Conservation (phyloP, 1,284 basidiomycete species). For the Heterobasidion occidentale region DNA sequence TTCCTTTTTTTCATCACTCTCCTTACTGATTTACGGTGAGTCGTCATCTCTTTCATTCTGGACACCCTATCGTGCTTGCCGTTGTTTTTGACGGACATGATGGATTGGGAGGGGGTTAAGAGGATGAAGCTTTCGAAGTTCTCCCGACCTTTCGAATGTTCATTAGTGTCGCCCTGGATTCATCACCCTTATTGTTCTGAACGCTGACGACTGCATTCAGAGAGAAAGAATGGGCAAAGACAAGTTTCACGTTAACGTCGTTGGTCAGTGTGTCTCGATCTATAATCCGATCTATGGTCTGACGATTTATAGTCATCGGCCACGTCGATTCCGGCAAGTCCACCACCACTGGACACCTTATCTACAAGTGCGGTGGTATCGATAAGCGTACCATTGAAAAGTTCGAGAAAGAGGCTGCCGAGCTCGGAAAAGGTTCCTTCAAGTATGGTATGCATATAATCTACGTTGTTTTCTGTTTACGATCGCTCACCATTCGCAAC, state of each 20-base stretch:
- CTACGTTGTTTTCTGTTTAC: conserved; percentile 18
- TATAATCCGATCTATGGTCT: conserved; percentile 12
- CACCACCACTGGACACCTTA: conserved; percentile 99
- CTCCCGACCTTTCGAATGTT: too few relatives aligned
- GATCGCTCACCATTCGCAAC: background rate
- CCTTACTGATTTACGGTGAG: too few relatives aligned
- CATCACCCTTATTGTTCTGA: too few relatives aligned
- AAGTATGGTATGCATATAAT: conserved; percentile 69
- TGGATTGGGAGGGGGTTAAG: too few relatives aligned
- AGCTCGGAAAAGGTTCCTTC: conserved; percentile 99
- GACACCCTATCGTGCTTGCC: too few relatives aligned
- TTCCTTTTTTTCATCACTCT: too few relatives aligned
- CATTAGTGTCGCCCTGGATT: too few relatives aligned
- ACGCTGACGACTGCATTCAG: conserved; percentile 1
- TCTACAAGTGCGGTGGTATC: conserved; percentile 99
- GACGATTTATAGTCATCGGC: conserved; percentile 68
- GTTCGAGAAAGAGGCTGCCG: conserved; percentile 99
- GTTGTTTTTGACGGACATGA: too few relatives aligned
- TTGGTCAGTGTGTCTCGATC: conserved; percentile 35
- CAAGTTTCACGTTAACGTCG: conserved; percentile 86
- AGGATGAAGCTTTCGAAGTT: too few relatives aligned
- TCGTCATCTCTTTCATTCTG: too few relatives aligned
- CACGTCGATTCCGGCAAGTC: conserved; percentile 99
- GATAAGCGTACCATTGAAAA: conserved; percentile 99
- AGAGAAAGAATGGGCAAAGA: conserved; percentile 83